Conservation (phyloP, 371 early-diverging fungal genomes). For the Mortierella sp. region DNA sequence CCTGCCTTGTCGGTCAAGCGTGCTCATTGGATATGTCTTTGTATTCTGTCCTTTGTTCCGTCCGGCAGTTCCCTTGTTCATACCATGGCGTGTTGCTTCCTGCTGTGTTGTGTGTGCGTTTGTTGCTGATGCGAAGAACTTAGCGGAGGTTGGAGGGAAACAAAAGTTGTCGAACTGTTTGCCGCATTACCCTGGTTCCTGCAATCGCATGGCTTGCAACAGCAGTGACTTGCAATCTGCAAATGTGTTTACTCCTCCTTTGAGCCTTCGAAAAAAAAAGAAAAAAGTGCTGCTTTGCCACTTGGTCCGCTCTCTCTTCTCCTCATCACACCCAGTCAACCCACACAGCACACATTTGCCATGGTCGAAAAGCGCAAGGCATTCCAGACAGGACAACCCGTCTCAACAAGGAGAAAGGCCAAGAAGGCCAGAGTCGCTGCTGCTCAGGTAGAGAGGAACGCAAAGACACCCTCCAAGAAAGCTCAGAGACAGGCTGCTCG, state of each 20-base stretch:
- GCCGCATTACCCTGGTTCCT: neutral
- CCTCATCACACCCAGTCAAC: neutral
- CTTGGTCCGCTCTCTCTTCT: neutral
- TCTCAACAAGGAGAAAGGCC: constrained; percentile 48
- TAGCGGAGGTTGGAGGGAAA: neutral
- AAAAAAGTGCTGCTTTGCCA: neutral
- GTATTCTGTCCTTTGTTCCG: neutral
- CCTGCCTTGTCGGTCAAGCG: neutral
- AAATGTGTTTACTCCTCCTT: constrained; percentile 1
- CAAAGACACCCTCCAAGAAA: constrained; percentile 38
- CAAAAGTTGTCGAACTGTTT: neutral
- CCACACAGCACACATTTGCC: neutral
- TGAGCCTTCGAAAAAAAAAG: neutral
- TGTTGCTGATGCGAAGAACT: neutral
- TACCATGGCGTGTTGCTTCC: constrained; percentile 4
- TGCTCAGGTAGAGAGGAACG: constrained; percentile 12
- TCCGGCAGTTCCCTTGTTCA: neutral
- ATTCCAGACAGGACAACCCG: constrained; percentile 50
- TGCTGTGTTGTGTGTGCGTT: neutral
- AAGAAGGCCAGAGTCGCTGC: constrained; percentile 46
- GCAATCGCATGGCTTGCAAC: neutral
- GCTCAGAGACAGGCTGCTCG: constrained; percentile 34
- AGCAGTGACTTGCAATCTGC: constrained; percentile 11
- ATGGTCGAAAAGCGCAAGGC: constrained; percentile 48
- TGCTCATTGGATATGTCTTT: neutral